These are phyloP conservation scores for Penicillium sclerotiorum DNA, from an alignment of 2,329 filamentous ascomycete species.

Conservation along the genomic window DNA sequence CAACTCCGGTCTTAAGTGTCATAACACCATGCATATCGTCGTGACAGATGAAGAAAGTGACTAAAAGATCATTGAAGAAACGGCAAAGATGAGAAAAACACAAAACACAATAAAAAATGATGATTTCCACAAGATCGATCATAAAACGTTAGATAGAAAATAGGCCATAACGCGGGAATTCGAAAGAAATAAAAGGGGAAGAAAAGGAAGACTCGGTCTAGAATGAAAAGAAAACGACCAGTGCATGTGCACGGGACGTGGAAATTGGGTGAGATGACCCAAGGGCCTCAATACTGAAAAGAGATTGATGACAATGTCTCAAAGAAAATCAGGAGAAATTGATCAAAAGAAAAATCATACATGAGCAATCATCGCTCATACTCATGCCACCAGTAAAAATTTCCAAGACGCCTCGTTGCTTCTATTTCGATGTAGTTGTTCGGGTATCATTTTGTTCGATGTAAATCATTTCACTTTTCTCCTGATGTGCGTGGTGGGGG, in stretches of 20 bases:
- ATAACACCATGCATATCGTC: conserved; percentile 4
- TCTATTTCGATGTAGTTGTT: conserved; percentile 6
- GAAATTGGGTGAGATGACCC: no score
- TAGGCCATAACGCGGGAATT: neutral
- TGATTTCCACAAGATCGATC: neutral
- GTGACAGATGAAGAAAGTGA: neutral
- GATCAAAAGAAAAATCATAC: neutral
- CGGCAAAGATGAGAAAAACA: no score
- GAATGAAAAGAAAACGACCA: no score
- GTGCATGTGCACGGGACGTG: no score
- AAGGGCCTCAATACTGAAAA: neutral
- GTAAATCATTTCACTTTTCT: conserved; percentile 14
- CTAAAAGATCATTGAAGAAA: no score
- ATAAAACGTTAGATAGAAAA: neutral
- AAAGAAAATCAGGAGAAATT: neutral
- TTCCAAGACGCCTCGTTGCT: neutral
- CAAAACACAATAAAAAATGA: neutral
- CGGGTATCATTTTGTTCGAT: conserved; percentile 22
- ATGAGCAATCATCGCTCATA: neutral
- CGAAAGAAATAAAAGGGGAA: neutral
- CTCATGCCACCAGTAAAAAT: neutral
- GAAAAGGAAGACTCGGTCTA: no score
- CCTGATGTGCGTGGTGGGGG: conserved; percentile 22
- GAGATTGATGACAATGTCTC: neutral
- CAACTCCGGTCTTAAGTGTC: neutral